Percentiles rank a stretch among this genome's conserved stretches.
phyloP scores from a whole-genome alignment of 1,284 basidiomycete genomes.

The Agroathelia rolfsii region DNA sequence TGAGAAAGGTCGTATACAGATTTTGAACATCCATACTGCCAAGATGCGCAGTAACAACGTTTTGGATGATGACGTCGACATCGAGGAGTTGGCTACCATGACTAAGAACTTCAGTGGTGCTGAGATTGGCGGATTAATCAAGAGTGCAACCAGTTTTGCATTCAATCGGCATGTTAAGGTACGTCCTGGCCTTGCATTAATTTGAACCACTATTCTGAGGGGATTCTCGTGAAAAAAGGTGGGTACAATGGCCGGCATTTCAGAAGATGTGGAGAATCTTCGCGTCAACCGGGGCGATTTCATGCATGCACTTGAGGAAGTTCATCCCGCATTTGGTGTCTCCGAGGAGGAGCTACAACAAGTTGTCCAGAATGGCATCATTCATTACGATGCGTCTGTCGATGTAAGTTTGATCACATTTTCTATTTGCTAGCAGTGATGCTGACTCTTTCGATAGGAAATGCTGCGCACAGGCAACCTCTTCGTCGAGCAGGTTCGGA shows the following conservation, averaged over 20 bases:
- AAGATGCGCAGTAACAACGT: constrained; percentile 92
- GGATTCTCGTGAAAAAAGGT: too few species aligned
- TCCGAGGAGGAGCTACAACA: constrained; percentile 93
- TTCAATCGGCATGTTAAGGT: constrained; percentile 96
- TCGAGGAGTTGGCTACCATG: constrained; percentile 71
- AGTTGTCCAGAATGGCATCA: constrained; percentile 96
- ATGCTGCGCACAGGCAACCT: constrained; percentile 86
- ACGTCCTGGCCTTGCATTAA: constrained; percentile 1
- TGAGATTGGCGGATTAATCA: constrained; percentile 92
- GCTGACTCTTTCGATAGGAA: constrained; percentile 39
- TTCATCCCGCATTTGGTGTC: constrained; percentile 95
- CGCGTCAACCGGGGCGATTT: constrained; percentile 87
- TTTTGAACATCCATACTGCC: constrained; percentile 89
- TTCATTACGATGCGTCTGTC: constrained; percentile 73
- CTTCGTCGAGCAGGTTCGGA: constrained; percentile 92
- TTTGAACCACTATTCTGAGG: constrained; percentile 3
- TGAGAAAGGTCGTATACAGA: constrained; percentile 87
- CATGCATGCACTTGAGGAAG: constrained; percentile 86
- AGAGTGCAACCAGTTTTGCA: constrained; percentile 96
- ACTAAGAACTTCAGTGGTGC: constrained; percentile 99
- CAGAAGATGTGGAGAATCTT: constrained; percentile 90
- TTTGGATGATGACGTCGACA: constrained; percentile 84
- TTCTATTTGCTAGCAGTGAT: constrained; percentile 11
- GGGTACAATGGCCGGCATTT: constrained; percentile 93
- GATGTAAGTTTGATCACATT: constrained; percentile 42